Evolutionary conservation across 495 filamentous ascomycete species (phyloP).

Genomic region (Penicillium robsamsonii): DNA sequence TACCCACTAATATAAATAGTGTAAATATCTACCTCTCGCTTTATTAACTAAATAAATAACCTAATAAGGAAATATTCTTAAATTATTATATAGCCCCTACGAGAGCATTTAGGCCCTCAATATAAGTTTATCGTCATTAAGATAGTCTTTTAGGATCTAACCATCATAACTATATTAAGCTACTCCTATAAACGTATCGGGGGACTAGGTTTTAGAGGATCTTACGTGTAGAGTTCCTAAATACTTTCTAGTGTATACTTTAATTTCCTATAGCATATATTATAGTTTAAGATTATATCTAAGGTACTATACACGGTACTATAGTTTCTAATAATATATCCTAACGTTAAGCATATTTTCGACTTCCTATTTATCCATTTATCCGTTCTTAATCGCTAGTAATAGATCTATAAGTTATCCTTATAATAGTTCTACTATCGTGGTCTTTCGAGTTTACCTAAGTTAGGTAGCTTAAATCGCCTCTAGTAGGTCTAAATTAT

Average conservation of each 20-base stretch:
- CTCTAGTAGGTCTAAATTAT: too few species aligned
- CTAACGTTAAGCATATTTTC: neutral
- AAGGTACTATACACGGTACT: neutral
- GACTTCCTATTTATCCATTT: neutral
- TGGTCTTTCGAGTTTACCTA: too few species aligned
- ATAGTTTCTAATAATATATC: neutral
- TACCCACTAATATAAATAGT: too few species aligned
- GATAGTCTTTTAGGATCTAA: neutral
- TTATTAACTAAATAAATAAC: too few species aligned
- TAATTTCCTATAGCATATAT: neutral
- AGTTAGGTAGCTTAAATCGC: too few species aligned
- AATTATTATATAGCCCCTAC: neutral
- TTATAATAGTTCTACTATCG: too few species aligned
- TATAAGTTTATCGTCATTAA: neutral
- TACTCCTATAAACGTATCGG: neutral
- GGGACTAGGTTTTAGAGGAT: neutral
- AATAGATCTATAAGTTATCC: too few species aligned
- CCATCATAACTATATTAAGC: neutral
- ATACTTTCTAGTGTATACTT: neutral
- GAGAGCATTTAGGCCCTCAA: neutral
- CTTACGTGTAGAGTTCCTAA: neutral
- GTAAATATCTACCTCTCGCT: too few species aligned
- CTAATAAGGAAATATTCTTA: too few species aligned
- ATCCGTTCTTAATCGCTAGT: too few species aligned
- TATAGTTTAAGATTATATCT: neutral